A percentile compares a stretch with the other conserved stretches of the same genome.
These are phyloP conservation scores for Abrus pulchellus DNA, from an alignment of 306 rosid genomes.

Conservation along the genomic window DNA sequence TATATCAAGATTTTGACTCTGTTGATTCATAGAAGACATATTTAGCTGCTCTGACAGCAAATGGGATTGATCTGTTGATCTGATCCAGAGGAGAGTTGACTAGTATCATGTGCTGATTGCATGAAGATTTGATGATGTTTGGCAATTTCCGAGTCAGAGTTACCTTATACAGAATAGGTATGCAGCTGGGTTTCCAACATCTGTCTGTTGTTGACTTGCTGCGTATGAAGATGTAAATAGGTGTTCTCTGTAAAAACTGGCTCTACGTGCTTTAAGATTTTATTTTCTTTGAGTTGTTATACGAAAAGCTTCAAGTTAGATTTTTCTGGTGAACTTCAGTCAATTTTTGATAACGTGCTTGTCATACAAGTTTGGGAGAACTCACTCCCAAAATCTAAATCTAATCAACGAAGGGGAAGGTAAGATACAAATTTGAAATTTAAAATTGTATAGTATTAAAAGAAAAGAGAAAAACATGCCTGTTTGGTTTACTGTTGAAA, in stretches of 20 bases:
- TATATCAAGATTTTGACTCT: slow-evolving; percentile 51
- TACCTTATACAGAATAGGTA: slow-evolving; percentile 40
- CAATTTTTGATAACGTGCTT: background rate
- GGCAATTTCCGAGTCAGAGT: slow-evolving; percentile 10
- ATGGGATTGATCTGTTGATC: slow-evolving; percentile 14
- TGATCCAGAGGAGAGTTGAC: slow-evolving; percentile 32
- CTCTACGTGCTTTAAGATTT: slow-evolving; percentile 20
- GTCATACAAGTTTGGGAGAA: slow-evolving; percentile 1
- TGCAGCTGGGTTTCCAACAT: slow-evolving; percentile 40
- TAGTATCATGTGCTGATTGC: slow-evolving; percentile 20
- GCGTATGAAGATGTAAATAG: slow-evolving; percentile 29
- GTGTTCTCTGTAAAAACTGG: slow-evolving; percentile 11
- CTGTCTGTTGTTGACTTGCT: slow-evolving; percentile 30
- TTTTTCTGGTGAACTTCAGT: slow-evolving; percentile 19
- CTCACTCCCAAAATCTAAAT: background rate
- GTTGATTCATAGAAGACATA: slow-evolving; percentile 15
- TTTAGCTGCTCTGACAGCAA: slow-evolving; percentile 13
- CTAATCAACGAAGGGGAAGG: slow-evolving; percentile 10
- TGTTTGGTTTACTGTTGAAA: no score
- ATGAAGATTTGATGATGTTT: slow-evolving; percentile 35
- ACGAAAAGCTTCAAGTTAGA: slow-evolving; percentile 29
- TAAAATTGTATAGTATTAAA: background rate
- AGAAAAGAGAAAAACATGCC: background rate
- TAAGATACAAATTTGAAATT: slow-evolving; percentile 28
- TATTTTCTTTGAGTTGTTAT: slow-evolving; percentile 22